Conservation (phyloP, 768 basidiomycete species). For the Phanerochaete sordida region DNA sequence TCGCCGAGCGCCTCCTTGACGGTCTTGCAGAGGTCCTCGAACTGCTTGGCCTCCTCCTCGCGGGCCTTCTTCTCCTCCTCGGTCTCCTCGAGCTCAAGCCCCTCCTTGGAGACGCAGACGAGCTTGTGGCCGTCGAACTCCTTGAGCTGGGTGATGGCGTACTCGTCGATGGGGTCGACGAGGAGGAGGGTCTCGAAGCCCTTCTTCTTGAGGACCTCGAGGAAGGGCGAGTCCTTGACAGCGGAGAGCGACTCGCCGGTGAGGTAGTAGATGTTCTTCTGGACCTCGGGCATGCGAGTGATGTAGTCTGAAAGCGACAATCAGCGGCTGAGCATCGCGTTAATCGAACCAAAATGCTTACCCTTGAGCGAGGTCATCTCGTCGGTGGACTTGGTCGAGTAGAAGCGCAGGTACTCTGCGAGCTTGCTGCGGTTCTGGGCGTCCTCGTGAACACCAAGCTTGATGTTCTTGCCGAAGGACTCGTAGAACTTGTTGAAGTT, state of each 20-base stretch:
- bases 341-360: constrained; percentile 27
- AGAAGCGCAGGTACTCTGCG: constrained; percentile 98
- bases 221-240: constrained; percentile 94
- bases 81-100: constrained; percentile 98
- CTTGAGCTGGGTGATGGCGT: constrained; percentile 97
- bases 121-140: constrained; percentile 99
- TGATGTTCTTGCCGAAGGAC: constrained; percentile 98
- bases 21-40: constrained; percentile 83
- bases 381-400: constrained; percentile 90
- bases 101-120: constrained; percentile 97
- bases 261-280: constrained; percentile 99
- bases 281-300: constrained; percentile 98
- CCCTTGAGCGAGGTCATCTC: constrained; percentile 94
- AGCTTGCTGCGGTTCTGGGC: constrained; percentile 99
- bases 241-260: constrained; percentile 95
- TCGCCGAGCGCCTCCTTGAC: constrained; percentile 99
- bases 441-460: constrained; percentile 99
- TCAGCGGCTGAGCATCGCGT: background rate
- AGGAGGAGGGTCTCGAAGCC: constrained; percentile 97
- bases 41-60: constrained; percentile 82
- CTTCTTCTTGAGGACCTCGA: constrained; percentile 99
- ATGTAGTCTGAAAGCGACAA: constrained; percentile 74
- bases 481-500: constrained; percentile 97
- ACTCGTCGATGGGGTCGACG: constrained; percentile 98
- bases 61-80: constrained; percentile 93